Base-by-base conservation (phyloP, 768 basidiomycete genomes). In the Candolleomyces eurysporus region DNA sequence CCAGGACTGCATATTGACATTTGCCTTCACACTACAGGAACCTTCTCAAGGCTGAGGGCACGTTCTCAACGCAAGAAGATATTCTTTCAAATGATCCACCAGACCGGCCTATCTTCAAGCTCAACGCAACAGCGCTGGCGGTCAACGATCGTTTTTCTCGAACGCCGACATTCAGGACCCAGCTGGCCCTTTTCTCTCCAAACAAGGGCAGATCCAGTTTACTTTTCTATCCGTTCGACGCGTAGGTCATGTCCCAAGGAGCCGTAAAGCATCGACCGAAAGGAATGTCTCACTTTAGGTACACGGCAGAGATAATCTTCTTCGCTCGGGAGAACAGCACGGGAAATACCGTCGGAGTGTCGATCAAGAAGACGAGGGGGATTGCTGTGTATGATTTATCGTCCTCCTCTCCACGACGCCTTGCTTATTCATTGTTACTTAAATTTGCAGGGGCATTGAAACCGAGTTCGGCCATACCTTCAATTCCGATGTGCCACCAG, bases 211-310 rank as follows among this genome's bases (percentile, higher is more conserved):
- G 65, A 19, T 69, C 70, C 16, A 67, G 63, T 16, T 46, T 69
- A 40, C 58, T 69, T 19, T 68, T 64, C 54, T 67, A 68, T 32
- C 67, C 68, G 10, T 69, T 68, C 58, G 69, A 69, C 32, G 53
- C 56, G 68, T 69, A 39, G 42, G 68, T 62, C 40, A 11, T 13
- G 5, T 39, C 16, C 21, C 8, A 31, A 11, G n/a, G 36, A 16
- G 14, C 14, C 42, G 1, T 57, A 49, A 5, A 45, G 5, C n/a
- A 56, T 36, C 50, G 16, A 32, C 36, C 45, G 9, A 32, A 36
- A 9, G 36, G 4, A 26, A 26, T 30, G 2, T 48, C n/a, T 13
- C 16, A n/a, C 7, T 17, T 54, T 13, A 61, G 65, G 8, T 69
- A 71, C 36, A 63, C 69, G 0, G 60, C 69, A 2, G 67, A 71